Evolutionary conservation across 352 stramenopile species (phyloP), one percentile per base, ranked within the genome.

Genomic region (Pythium angustatum): DNA sequence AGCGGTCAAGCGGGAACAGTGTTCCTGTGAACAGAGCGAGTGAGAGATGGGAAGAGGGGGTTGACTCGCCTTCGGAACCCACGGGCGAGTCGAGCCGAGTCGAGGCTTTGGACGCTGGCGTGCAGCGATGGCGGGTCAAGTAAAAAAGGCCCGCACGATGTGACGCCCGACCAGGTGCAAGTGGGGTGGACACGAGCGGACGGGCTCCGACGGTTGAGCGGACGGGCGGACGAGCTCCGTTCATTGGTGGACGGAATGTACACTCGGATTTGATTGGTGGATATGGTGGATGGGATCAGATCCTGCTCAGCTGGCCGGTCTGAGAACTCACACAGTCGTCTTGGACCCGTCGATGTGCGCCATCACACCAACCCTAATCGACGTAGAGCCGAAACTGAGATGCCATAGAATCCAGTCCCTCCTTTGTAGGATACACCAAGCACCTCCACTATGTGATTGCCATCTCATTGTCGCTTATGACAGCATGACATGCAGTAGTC

Each of bases 391-490:
- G 11, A 10, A 43, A 43, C 40, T 52, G 45, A 52, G 45, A 52
- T 52, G 22, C 5, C 40, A 48, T 48, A 45, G 22, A 22, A 31
- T 50, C 38, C 49, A 31, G 15, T 41, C 54, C 54, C 54, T 62
- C 17, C 41, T 2, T 52, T 19, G 3, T 2, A 6, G 28, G 27
- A 62, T 62, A 43, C 27, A 38, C 7, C 33, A 38, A 7, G 40
- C 26, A 47, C 40, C 6, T 9, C 26, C 5, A 2, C 44, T 63
- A 24, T 56, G 11, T 49, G 27, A 27, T 31, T 49, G 5, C 22
- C 10, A 69, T 64, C 62, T 69, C 62, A 69, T 64, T 9, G 40
- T 69, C 44, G 19, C 62, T 51, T 69, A 59, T 69, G 47, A 69
- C 62, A 69, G 53, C 8, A 19, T 27, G 21, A 0, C n/a, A 9